Base-by-base conservation (phyloP, 805 yeast genomes). In the Jamesozyma spencerorum region DNA sequence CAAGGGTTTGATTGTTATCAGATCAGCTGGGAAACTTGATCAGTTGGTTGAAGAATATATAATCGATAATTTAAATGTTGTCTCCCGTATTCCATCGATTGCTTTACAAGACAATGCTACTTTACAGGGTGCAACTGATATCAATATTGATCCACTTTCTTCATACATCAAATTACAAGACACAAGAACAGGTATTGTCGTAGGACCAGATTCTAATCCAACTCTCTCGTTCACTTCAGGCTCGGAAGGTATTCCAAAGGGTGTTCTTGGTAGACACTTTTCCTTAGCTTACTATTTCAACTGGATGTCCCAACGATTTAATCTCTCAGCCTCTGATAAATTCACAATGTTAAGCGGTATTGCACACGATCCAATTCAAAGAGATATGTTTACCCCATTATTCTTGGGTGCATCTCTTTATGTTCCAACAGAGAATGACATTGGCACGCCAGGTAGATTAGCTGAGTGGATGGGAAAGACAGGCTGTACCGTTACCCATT, bases 281-380 rank as follows among this genome's bases (percentile, higher is more conserved):
- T 90, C 97, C 0, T 69, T 92, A 46, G 95, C 98, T 2, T 92
- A 92, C 68, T 92, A 92, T 66, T 92, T 92, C 75, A 95, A 95
- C 29, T 92, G 99, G 99, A 92, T 92, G 99, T 72, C 97, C 15
- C 64, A 85, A 62, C 75, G 81, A 34, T 92, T 92, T 55, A 77
- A 79, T 27, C 72, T 92, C 31, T 72, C 83, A 32, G 81, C 74
- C 40, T 72, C 78, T 28, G 98, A 94, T 63, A 82, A 71, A 56
- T 92, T 92, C 69, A 92, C 99, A 17, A 92, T 92, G 99, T 73
- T 92, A 46, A 84, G 95, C 7, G 99, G 99, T 56, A 92, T 92
- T 61, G 99, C 99, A 0, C 99, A 92, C 62, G 99, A 92, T 64
- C 99, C 99, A 11, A 90, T 92, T 47, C 99, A 92, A 69, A 82